Evolutionary conservation across 495 filamentous ascomycete species (phyloP), one percentile per base, ranked within the genome.

Genomic region (Talaromyces liani): DNA sequence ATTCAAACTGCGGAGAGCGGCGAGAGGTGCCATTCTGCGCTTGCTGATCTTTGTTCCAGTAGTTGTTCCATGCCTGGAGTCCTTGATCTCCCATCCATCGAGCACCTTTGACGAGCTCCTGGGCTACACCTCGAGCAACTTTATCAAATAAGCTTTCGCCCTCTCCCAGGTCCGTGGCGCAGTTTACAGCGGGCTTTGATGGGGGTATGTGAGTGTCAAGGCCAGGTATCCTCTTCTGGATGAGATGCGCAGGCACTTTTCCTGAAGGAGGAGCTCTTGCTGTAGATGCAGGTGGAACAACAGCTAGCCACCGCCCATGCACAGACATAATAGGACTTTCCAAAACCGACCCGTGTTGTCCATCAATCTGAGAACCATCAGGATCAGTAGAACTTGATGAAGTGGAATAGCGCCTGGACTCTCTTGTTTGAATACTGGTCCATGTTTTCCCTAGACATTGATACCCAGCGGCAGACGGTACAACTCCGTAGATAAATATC

Each of bases 41-140:
- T 10, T 59, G 54, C 64, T 84, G 80, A 57, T 79, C 79, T 64
- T 86, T 88, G 62, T 88, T 90, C 89, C 91, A 94, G 73, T 98
- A 97, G 67, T 81, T 91, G 66, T 91, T 92, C 85, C 91, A 95
- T 0, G 88, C 88, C 67, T 95, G 91, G 65, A 88, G 81, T 5
- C 92, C 89, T 65, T 95, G 90, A 67, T 90, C 91, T 6, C 89
- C 89, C 70, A 94, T 86, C 88, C 90, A 96, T 65, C 86, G 88
- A 20, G 91, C 91, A 25, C 91, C 89, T 67, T 88, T 88, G 60
- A 98, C 88, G n/a, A 96, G 76, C 68, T 94, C 92, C 70, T 97
- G 93, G 0, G 94, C 89, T 2, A 92, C 90, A 69, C 93, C 91
- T 67, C 93, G 82, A 66, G 92, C 88, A 49, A 97, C 80, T 65